phyloP scores from a whole-genome alignment of 1,139 yeast species.

The Pneumocystis oryctolagi region DNA sequence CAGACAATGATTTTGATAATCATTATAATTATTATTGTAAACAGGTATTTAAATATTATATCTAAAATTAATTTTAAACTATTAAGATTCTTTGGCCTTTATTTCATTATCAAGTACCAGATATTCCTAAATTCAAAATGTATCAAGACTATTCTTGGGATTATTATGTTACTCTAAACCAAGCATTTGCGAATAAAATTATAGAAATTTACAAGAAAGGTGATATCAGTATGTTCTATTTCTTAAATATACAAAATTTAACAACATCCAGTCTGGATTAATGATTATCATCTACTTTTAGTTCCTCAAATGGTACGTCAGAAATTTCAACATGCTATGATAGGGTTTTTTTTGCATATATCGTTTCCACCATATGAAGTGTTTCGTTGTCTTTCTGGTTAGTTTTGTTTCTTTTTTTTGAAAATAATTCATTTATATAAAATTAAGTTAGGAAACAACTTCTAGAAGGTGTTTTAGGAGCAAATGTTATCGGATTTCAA shows the following conservation, averaged over 20 bases:
- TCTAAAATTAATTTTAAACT: neutral
- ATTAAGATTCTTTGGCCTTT: slow-evolving; percentile 81
- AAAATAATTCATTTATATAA: neutral
- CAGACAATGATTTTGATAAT: slow-evolving; percentile 5
- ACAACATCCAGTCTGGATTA: slow-evolving; percentile 50
- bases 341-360: slow-evolving; percentile 84
- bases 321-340: slow-evolving; percentile 63
- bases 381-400: slow-evolving; percentile 66
- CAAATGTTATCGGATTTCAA: slow-evolving; percentile 78
- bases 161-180: slow-evolving; percentile 61
- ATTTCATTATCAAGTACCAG: slow-evolving; percentile 90
- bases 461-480: slow-evolving; percentile 73
- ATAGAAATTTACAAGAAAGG: slow-evolving; percentile 51
- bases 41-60: neutral
- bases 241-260: neutral
- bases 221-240: slow-evolving; percentile 28
- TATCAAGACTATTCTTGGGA: slow-evolving; percentile 94
- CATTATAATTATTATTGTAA: slow-evolving; percentile 8
- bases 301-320: slow-evolving; percentile 76
- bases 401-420: neutral
- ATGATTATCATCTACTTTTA: slow-evolving; percentile 79
- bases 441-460: slow-evolving; percentile 48
- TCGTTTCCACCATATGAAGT: slow-evolving; percentile 95
- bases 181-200: slow-evolving; percentile 62
- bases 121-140: slow-evolving; percentile 82